Evolutionary conservation across 228 moss, liverwort and hornwort genomes (phyloP), one percentile per base, ranked within the genome.

Genomic region (Sphagnum fallax): DNA sequence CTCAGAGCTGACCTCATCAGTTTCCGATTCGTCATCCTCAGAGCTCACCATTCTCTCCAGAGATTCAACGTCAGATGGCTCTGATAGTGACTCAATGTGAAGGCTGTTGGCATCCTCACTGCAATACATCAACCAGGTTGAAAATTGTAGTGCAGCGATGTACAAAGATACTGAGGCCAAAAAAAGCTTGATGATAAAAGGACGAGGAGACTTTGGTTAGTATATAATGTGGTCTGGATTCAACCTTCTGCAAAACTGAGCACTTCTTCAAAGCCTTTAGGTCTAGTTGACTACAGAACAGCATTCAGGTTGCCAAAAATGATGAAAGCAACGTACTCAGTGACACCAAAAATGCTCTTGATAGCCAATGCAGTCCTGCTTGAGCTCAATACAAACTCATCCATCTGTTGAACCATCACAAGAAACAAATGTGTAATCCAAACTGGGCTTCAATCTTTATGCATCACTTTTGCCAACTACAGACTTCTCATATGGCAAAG

Each of bases 331-430:
- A 83, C 84, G 15, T 88, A 93, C 89, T 93, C 93, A 10, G 98
- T 98, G 48, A 98, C 90, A 72, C 98, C 98, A 73, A 98, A 98
- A 16, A 89, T 88, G 73, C 90, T 91, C 72, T 92, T 98, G 65
- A 98, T 92, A 63, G 84, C 89, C 79, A 94, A 73, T 11, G 89
- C 83, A 65, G 84, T 92, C 70, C 90, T 71, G 72, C 85, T 83
- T 50, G 80, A 77, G 55, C 83, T 82, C n/a, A 87, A 83, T 65
- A 92, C 92, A 68, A 98, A 98, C 76, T 92, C 92, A 78, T 94
- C 94, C 71, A 98, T 88, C 97, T 92, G 86, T 61, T 67, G 18
- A 32, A 32, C 32, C 2, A 32, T 32, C 32, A 32, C 32, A 32
- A 2, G 32, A 32, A 32, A 32, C 32, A 1, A 32, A 32, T 32